These are phyloP conservation scores for Gleditsia sinensis DNA, from an alignment of 306 rosid species.

Conservation along the genomic window DNA sequence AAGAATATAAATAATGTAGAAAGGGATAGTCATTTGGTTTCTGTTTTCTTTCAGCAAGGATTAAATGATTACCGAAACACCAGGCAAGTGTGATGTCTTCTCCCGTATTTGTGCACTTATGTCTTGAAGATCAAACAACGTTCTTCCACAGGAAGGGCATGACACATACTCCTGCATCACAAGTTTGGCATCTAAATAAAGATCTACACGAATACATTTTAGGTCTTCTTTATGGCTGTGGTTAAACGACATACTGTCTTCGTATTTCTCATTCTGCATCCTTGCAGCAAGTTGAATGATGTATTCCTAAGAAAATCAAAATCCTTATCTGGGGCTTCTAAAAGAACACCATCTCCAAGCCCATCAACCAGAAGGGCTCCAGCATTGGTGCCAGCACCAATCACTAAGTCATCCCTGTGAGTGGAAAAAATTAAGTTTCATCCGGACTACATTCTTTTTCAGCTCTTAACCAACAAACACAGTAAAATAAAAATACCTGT, in stretches of 20 bases:
- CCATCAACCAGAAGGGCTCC: conserved; percentile 98
- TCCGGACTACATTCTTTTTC: conserved; percentile 9
- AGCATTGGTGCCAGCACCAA: conserved; percentile 84
- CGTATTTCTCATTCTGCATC: conserved; percentile 98
- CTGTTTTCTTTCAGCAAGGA: conserved; percentile 16
- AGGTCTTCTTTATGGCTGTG: conserved; percentile 2
- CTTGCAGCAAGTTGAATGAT: conserved; percentile 96
- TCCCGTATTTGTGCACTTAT: conserved; percentile 92
- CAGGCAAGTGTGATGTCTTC: conserved; percentile 92
- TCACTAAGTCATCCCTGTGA: conserved; percentile 90
- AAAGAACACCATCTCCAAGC: conserved; percentile 90
- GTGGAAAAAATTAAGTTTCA: conserved; percentile 22
- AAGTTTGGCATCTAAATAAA: conserved; percentile 27
- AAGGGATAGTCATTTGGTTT: neutral
- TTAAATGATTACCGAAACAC: conserved; percentile 73
- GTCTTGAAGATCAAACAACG: conserved; percentile 97
- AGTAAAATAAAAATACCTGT: conserved; percentile 58
- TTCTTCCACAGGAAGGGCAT: conserved; percentile 99
- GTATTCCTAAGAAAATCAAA: conserved; percentile 86
- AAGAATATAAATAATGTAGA: neutral
- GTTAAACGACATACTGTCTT: conserved; percentile 68
- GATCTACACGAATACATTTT: neutral
- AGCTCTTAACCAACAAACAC: conserved; percentile 17
- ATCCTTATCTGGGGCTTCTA: conserved; percentile 86
- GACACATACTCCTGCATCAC: conserved; percentile 91